Conservation (phyloP, 2,329 filamentous ascomycete species). For the Paraconiothyrium brasiliense region DNA sequence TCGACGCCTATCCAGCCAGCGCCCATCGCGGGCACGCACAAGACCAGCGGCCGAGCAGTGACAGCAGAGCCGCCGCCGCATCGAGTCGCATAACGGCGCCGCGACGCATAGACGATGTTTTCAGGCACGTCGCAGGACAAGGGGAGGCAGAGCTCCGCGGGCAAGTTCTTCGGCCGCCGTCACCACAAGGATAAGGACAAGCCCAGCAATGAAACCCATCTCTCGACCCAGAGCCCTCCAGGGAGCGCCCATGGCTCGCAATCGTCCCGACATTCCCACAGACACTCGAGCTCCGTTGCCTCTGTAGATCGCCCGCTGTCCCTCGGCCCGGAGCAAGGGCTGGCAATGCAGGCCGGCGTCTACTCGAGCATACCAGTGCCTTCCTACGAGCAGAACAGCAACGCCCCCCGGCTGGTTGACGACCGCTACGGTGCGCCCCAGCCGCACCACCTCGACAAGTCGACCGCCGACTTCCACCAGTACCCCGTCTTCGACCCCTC, state of each 20-base stretch:
- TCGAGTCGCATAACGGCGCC: conserved; percentile 18
- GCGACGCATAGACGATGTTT: conserved; percentile 52
- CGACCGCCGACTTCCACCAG: conserved; percentile 82
- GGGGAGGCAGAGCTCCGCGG: conserved; percentile 81
- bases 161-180: conserved; percentile 86
- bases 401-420: conserved; percentile 73
- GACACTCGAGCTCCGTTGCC: conserved; percentile 53
- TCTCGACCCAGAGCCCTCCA: conserved; percentile 69
- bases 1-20: background rate
- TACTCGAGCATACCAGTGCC: conserved; percentile 74
- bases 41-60: background rate
- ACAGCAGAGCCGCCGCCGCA: conserved; percentile 6
- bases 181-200: conserved; percentile 74
- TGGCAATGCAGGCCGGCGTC: conserved; percentile 80
- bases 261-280: conserved; percentile 73
- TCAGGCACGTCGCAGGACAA: conserved; percentile 73
- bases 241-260: conserved; percentile 71
- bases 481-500: conserved; percentile 78
- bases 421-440: conserved; percentile 76
- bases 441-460: conserved; percentile 85
- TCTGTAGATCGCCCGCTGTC: conserved; percentile 75
- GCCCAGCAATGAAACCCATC: conserved; percentile 66
- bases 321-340: conserved; percentile 65
- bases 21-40: conserved; percentile 11
- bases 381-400: conserved; percentile 80